phyloP scores from a whole-genome alignment of 1,284 basidiomycete species.

The Pyrrhoderma lamaoense region DNA sequence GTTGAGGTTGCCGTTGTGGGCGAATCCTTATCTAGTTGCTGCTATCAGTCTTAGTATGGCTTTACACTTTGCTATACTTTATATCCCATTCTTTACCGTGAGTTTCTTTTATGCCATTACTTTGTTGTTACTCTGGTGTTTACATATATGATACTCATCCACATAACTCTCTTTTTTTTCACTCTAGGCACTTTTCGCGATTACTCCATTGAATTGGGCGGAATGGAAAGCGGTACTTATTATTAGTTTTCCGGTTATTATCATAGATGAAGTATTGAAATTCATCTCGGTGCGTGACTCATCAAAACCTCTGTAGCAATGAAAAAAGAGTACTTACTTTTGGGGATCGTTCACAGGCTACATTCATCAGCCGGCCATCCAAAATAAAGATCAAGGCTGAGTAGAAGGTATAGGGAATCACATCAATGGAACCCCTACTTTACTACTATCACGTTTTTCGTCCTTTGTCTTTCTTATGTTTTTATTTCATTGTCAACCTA shows the following conservation, averaged over 20 bases:
- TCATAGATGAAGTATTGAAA: slow-evolving; percentile 91
- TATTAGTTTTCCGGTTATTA: slow-evolving; percentile 82
- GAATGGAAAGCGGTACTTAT: slow-evolving; percentile 96
- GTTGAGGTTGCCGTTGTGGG: slow-evolving; percentile 84
- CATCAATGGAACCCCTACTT: no score
- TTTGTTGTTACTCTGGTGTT: slow-evolving; percentile 13
- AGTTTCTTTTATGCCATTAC: slow-evolving; percentile 27
- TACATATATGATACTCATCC: no score
- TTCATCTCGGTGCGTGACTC: slow-evolving; percentile 58
- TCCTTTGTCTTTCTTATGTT: no score
- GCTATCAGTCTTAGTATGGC: slow-evolving; percentile 87
- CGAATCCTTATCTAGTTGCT: slow-evolving; percentile 85
- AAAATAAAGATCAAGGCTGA: slow-evolving; percentile 25
- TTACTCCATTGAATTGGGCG: slow-evolving; percentile 82
- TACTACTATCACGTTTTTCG: no score
- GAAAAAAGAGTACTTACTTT: no score
- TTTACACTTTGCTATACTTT: slow-evolving; percentile 90
- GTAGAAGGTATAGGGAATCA: no score
- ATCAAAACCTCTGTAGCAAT: slow-evolving; percentile 1
- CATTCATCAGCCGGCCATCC: slow-evolving; percentile 30
- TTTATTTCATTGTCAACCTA: not conserved
- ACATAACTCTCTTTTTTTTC: no score
- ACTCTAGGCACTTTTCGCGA: slow-evolving; percentile 76
- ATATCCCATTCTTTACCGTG: slow-evolving; percentile 90
- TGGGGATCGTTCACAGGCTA: slow-evolving; percentile 29